A percentile compares a stretch with the other conserved stretches of the same genome.
Evolutionary conservation across 768 basidiomycete genomes (phyloP).

Genomic region (Lactifluus subvellereus): DNA sequence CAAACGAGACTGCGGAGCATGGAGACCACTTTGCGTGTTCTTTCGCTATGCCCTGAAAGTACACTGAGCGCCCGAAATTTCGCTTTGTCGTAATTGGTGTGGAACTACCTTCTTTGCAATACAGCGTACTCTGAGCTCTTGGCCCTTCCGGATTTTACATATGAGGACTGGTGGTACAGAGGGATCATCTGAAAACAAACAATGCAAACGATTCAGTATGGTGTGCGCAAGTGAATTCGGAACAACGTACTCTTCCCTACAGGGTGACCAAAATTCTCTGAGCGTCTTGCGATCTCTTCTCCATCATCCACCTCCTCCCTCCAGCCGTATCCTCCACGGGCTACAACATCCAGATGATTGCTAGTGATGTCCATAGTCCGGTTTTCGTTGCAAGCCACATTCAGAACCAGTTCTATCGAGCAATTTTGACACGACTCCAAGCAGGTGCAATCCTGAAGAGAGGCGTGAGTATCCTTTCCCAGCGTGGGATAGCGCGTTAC

Average conservation of each 20-base stretch:
- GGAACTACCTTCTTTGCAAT: constrained; percentile 84
- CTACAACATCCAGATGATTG: constrained; percentile 66
- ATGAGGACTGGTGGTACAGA: constrained; percentile 68
- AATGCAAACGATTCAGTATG: constrained; percentile 3
- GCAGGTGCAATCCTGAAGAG: constrained; percentile 83
- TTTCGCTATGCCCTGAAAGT: constrained; percentile 86
- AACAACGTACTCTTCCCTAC: constrained; percentile 71
- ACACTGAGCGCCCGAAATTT: neutral
- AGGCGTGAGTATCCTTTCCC: neutral
- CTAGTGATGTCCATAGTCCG: constrained; percentile 84
- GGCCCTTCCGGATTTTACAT: constrained; percentile 90
- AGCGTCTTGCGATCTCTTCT: constrained; percentile 71
- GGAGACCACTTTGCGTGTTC: constrained; percentile 99
- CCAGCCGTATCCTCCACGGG: constrained; percentile 26
- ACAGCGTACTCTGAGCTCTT: constrained; percentile 80
- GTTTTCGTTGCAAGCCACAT: constrained; percentile 63
- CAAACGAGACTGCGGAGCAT: constrained; percentile 89
- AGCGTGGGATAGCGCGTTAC: constrained; percentile 25
- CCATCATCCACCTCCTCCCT: constrained; percentile 45
- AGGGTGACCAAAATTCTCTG: constrained; percentile 70
- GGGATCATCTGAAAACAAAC: constrained; percentile 46
- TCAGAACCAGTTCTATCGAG: constrained; percentile 74
- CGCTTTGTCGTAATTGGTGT: neutral
- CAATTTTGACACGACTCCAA: constrained; percentile 78
- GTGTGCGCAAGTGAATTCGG: neutral